Evolutionary conservation across 352 stramenopile genomes (phyloP).

Genomic region (Globisporangium spiculum): DNA sequence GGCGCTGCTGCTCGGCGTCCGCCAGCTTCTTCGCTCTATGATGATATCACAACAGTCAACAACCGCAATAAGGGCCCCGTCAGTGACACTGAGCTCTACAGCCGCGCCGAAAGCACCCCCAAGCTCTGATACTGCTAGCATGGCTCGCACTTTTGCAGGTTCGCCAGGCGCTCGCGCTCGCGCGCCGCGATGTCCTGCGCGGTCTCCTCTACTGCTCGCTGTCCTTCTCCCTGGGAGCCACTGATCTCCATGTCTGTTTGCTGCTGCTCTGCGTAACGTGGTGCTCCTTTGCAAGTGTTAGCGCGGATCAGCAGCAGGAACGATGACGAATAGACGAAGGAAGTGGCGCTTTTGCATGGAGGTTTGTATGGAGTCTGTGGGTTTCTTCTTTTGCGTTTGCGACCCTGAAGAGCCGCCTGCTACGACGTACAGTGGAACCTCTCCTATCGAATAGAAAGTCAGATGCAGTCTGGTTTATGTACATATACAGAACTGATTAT

Average conservation of each 20-base stretch:
- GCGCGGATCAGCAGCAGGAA: not conserved
- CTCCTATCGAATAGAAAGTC: not conserved
- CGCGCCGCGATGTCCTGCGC: constrained; percentile 32
- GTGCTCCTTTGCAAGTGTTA: not conserved
- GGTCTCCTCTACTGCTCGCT: constrained; percentile 28
- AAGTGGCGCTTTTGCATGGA: not conserved
- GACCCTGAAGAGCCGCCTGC: constrained; percentile 1
- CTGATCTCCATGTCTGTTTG: not conserved
- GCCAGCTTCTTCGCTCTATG: constrained; percentile 45
- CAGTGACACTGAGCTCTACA: not conserved
- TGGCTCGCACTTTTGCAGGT: constrained; percentile 40
- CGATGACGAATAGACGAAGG: not conserved
- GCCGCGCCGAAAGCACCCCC: not conserved
- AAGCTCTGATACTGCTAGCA: not conserved
- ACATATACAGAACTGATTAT: not conserved
- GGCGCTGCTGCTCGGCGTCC: constrained; percentile 54
- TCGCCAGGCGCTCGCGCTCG: constrained; percentile 38
- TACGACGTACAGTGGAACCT: not conserved
- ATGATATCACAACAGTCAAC: not conserved
- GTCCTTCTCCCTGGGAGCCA: no score
- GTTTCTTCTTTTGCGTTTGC: not conserved
- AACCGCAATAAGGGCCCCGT: not conserved
- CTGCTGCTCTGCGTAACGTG: not conserved
- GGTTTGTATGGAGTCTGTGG: not conserved
- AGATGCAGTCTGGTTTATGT: not conserved